Base-by-base conservation (phyloP, 768 basidiomycete genomes). In the Scleroderma bovista region DNA sequence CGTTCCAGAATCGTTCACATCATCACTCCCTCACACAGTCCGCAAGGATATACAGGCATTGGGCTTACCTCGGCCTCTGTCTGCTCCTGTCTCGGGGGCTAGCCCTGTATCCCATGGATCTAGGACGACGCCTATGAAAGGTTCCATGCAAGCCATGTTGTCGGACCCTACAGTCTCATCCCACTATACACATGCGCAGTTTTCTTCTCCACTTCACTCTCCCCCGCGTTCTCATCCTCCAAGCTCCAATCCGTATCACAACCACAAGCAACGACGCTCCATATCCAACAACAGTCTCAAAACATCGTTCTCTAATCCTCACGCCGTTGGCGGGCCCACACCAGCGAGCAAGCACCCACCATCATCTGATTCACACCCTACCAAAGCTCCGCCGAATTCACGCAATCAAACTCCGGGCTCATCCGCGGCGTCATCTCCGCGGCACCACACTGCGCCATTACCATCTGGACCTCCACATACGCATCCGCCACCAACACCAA, bases 361-460 rank as follows among this genome's bases (percentile, higher is more conserved):
- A 22, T 55, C 51, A 5, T 56, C 39, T 3, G 59, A 57, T 9
- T 59, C 52, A 1, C 47, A n/a, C 4, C 44, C 52, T 2, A 63
- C 57, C 34, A 69, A 67, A 24, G 63, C 60, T 1, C 65, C 65
- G 0, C 67, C 65, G 22, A 67, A 70, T 23, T 73, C 78, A 15
- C 76, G 77, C 24, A 73, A 68, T 46, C 63, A 76, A 43, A 83
- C 82, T 0, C 82, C 82, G 2, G 70, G 66, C 0, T 84, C 83
- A 0, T 84, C 83, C 1, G 72, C 74, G 31, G 70, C 79, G 1
- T 76, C 81, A 1, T 84, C 83, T 12, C 83, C 83, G 0, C 73
- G 72, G 12, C 76, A 75, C 51, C 47, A 66, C 0, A 60, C 74
- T 1, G 49, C 60, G n/a, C 44, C 44, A 5, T 31, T 45, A 17